Percentiles rank a stretch among this genome's conserved stretches.
These are phyloP conservation scores for Arachis stenosperma DNA, from an alignment of 306 rosid species.

Conservation along the genomic window DNA sequence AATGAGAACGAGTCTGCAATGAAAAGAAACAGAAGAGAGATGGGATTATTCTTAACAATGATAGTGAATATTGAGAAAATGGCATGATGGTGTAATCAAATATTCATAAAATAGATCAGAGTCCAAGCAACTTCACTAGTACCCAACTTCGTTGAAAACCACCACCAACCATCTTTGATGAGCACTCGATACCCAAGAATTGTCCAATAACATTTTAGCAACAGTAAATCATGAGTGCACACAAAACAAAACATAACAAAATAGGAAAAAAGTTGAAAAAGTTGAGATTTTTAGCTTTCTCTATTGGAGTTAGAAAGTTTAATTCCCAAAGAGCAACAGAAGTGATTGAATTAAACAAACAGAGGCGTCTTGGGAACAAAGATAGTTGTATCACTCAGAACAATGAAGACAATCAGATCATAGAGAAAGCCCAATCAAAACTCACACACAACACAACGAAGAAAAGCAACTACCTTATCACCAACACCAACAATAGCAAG, in stretches of 20 bases:
- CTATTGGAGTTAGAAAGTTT: too few species aligned
- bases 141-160: constrained; percentile 9
- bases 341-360: too few species aligned
- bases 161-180: neutral
- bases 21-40: constrained; percentile 39
- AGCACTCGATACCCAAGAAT: neutral
- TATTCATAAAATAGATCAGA: neutral
- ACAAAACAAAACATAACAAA: too few species aligned
- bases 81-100: neutral
- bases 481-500: constrained; percentile 98
- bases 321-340: too few species aligned
- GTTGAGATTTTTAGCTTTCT: too few species aligned
- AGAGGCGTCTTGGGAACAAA: too few species aligned
- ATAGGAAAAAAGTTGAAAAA: too few species aligned
- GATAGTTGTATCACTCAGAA: too few species aligned
- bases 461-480: constrained; percentile 67
- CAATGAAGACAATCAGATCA: too few species aligned
- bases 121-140: neutral
- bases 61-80: neutral
- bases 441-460: neutral
- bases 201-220: too few species aligned
- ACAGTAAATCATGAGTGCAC: too few species aligned
- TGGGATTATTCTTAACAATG: constrained; percentile 12
- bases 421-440: neutral
- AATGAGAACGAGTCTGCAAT: constrained; percentile 86